Evolutionary conservation across 441 rosid species (phyloP).

Genomic region (Dalechampia spathulata): DNA sequence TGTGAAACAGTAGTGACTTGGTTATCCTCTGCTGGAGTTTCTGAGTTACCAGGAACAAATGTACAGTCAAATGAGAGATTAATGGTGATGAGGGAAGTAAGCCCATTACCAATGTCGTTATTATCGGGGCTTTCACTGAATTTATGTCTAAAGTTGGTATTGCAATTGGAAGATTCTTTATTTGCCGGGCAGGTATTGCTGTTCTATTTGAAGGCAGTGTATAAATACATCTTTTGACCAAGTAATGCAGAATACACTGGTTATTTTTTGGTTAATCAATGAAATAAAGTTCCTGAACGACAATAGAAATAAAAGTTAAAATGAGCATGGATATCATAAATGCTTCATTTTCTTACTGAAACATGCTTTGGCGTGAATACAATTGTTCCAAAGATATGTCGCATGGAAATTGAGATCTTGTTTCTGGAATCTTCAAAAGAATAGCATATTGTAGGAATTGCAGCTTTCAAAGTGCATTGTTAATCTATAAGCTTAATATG

Average conservation of each 20-base stretch:
- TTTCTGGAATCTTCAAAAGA: neutral
- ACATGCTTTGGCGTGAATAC: neutral
- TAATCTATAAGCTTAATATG: too few relatives aligned
- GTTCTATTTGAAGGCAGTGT: neutral
- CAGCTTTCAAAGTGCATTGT: too few relatives aligned
- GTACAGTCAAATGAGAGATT: slow-evolving; percentile 69
- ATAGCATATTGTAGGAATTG: too few relatives aligned
- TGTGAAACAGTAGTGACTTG: slow-evolving; percentile 75
- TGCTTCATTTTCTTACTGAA: neutral
- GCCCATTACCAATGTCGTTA: slow-evolving; percentile 85
- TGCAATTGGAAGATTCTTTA: slow-evolving; percentile 81
- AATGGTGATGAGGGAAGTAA: slow-evolving; percentile 88
- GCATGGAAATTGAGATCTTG: neutral
- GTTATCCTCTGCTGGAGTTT: slow-evolving; percentile 73
- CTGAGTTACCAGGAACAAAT: slow-evolving; percentile 65
- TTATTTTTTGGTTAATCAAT: neutral
- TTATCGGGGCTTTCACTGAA: slow-evolving; percentile 92
- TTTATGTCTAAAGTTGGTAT: slow-evolving; percentile 69
- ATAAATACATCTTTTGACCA: neutral
- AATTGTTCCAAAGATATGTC: neutral
- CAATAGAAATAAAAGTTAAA: neutral
- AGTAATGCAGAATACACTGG: neutral
- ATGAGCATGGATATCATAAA: neutral
- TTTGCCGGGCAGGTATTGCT: slow-evolving; percentile 75
- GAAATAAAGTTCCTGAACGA: neutral